A percentile compares a stretch with the other conserved stretches of the same genome.
Conservation (phyloP, 805 yeast genomes). For the Tetrapisispora iriomotensis region DNA sequence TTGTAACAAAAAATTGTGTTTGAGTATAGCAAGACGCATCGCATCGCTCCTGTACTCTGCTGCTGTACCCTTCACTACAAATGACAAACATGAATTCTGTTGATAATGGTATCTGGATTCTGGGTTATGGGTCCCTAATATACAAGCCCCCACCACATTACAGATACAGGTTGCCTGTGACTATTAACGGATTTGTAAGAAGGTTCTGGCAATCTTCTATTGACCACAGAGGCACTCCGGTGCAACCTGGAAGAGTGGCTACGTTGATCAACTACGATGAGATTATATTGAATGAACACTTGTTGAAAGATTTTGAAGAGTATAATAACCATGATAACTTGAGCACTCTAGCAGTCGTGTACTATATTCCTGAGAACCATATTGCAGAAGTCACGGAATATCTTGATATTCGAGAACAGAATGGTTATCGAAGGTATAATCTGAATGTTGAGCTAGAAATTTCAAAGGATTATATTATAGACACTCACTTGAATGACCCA, state of each 20-base stretch:
- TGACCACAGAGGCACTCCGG: conserved; percentile 86
- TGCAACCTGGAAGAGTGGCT: conserved; percentile 80
- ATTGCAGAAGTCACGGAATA: conserved; percentile 56
- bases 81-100: too few relatives aligned
- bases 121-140: conserved; percentile 84
- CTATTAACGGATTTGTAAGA: conserved; percentile 64
- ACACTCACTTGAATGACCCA: not conserved
- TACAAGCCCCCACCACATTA: conserved; percentile 83
- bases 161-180: conserved; percentile 56
- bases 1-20: too few relatives aligned
- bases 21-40: too few relatives aligned
- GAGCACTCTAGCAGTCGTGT: conserved; percentile 72
- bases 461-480: not conserved
- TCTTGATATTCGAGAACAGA: conserved; percentile 76
- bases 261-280: conserved; percentile 60
- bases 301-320: conserved; percentile 35
- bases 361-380: conserved; percentile 58
- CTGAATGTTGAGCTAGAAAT: conserved; percentile 50
- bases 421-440: conserved; percentile 67
- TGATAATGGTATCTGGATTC: conserved; percentile 49
- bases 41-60: too few relatives aligned
- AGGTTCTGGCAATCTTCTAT: conserved; percentile 87
- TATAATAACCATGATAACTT: conserved; percentile 29
- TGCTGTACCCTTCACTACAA: too few relatives aligned
- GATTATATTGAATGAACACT: conserved; percentile 33